Base-by-base conservation (phyloP, 31 red algal genomes). In the Asparagopsis taxiformis region DNA sequence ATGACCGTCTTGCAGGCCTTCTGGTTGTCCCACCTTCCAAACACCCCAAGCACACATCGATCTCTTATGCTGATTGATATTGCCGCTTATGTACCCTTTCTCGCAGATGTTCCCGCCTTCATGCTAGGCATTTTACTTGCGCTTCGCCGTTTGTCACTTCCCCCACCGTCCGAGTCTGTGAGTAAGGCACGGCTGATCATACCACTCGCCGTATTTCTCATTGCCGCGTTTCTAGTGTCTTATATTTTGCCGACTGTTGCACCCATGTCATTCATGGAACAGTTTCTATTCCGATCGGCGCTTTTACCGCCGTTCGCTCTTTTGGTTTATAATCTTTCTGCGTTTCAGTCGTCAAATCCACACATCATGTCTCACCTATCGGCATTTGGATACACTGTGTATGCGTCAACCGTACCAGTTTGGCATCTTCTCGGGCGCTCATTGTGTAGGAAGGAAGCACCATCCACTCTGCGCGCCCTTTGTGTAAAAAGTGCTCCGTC, bases 21-120 rank as follows among this genome's bases (percentile, higher is more conserved):
- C 43, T 79, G 75, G 75, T 26, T 79, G 41, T 55, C 75, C 11
- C 60, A 80, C 59, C 62, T 80, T n/a, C 75, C 75, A 9, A 23
- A 36, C 41, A 68, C 64, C 20, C n/a, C 19, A 3, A 39, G 49
- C 3, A 22, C 33, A 25, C 13, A 15, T 16, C 75, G 62, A 33
- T n/a, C 19, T 2, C 19, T 59, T 20, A 68, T 80, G 43, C 28
- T 80, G 13, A 31, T 64, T 10, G 75, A 80, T 33, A 55, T 80
- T 3, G 11, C 35, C 1, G 62, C 37, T 15, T 68, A 80, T 28
- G 44, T 80, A 7, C 77, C 77, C 25, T 80, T 80, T 49, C 58
- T 80, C 35, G 15, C 64, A 1, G 63, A 80, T 38, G 26, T 80
- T n/a, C 77, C 77, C 2, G 51, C 64, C 0, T 80, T 80, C 41